Evolutionary conservation across 2,329 filamentous ascomycete genomes (phyloP).

Genomic region (Parascedosporium putredinis): DNA sequence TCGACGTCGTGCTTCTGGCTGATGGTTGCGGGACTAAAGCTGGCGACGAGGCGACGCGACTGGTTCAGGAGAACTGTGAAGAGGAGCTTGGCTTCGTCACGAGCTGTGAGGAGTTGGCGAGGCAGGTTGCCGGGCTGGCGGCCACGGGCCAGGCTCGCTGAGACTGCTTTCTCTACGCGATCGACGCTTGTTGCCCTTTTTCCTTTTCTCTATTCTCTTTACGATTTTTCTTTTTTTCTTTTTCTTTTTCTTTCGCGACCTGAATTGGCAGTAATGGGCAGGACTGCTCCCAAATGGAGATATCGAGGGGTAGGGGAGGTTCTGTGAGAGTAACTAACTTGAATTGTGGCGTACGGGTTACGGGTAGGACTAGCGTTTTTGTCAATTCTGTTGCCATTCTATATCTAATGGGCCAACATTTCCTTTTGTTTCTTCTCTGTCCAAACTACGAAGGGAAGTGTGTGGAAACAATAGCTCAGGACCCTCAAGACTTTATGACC

Average conservation of each 20-base stretch:
- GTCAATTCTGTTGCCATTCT: too few relatives aligned
- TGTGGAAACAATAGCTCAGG: too few relatives aligned
- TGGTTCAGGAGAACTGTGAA: conserved; percentile 3
- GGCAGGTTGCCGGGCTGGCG: conserved; percentile 2
- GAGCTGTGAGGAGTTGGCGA: conserved; percentile 7
- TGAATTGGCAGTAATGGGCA: neutral
- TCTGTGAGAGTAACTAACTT: too few relatives aligned
- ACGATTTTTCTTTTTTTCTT: neutral
- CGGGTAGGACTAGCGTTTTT: too few relatives aligned
- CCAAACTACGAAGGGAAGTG: too few relatives aligned
- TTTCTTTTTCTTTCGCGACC: neutral
- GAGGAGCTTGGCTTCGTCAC: conserved; percentile 6
- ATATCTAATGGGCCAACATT: too few relatives aligned
- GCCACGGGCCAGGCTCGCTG: neutral
- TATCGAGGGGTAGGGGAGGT: too few relatives aligned
- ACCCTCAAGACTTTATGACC: too few relatives aligned
- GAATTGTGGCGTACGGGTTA: too few relatives aligned
- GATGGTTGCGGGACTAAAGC: conserved; percentile 43
- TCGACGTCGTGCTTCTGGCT: conserved; percentile 43
- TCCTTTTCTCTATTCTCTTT: neutral
- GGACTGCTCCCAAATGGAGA: too few relatives aligned
- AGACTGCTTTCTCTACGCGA: neutral
- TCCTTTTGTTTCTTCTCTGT: too few relatives aligned
- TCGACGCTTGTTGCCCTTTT: neutral
- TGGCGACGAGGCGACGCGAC: neutral